Percentiles rank a stretch among this genome's conserved stretches.
phyloP scores from a whole-genome alignment of 202 grass and related monocot genomes.

The Hordeum pubiflorum region DNA sequence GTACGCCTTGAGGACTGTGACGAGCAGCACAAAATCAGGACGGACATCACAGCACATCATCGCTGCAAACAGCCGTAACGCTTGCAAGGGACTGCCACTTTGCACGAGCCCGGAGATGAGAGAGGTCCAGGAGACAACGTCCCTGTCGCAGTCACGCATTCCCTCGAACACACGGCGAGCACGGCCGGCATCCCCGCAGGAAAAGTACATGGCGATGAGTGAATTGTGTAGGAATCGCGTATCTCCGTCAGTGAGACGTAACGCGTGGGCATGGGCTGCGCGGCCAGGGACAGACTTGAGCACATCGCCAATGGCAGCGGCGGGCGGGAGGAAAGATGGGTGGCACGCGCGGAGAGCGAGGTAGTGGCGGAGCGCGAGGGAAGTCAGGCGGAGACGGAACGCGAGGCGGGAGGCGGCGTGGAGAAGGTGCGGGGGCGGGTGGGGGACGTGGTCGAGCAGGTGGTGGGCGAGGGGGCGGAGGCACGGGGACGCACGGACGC shows the following conservation, averaged over 20 bases:
- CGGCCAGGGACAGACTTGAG: conserved; percentile 32
- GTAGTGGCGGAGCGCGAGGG: conserved; percentile 30
- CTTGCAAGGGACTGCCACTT: conserved; percentile 34
- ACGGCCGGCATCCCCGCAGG: conserved; percentile 8
- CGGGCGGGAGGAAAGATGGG: conserved; percentile 25
- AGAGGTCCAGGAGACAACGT: conserved; percentile 64
- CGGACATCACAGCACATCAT: conserved; percentile 36
- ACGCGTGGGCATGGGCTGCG: conserved; percentile 33
- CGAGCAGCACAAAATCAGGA: conserved; percentile 45
- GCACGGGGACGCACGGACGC: conserved; percentile 14
- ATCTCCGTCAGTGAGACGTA: conserved; percentile 27
- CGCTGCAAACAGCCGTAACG: conserved; percentile 22
- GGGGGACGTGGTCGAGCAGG: conserved; percentile 23
- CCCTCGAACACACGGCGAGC: conserved; percentile 34
- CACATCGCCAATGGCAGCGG: conserved; percentile 22
- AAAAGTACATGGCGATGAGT: conserved; percentile 41
- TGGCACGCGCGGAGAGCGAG: conserved; percentile 27
- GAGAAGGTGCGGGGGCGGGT: conserved; percentile 12
- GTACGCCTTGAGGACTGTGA: conserved; percentile 53
- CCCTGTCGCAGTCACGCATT: conserved; percentile 12
- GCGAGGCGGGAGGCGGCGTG: conserved; percentile 32
- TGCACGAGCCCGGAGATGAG: conserved; percentile 53
- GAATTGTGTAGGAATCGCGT: conserved; percentile 43
- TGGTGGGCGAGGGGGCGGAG: conserved; percentile 27
- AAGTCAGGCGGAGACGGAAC: conserved; percentile 3